Evolutionary conservation across 257 asterid species (phyloP), one percentile per base, ranked within the genome.

Genomic region (Nicotiana paniculata): DNA sequence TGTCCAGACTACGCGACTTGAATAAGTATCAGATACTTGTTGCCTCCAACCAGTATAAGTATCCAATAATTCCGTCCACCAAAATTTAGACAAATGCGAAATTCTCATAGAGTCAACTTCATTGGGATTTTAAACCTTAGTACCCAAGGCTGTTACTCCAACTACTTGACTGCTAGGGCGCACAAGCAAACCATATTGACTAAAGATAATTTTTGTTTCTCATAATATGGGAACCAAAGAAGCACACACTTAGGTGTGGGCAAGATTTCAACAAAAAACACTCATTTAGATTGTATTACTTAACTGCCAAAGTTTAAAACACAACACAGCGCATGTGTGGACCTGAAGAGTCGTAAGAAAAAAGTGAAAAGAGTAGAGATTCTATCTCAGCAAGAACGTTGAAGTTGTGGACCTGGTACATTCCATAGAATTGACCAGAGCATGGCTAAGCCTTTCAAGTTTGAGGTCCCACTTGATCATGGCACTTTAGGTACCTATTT

Each of bases 301-400:
- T 32, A 43, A 16, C 48, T 35, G 17, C 39, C 77, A 9, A 77
- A 77, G 30, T 4, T 77, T 55, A 58, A 21, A 28, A 61, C 24
- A 57, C 54, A 77, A 30, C 10, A 26, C n/a, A 9, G 30, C 46
- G 21, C 65, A 18, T 33, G n/a, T 57, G 69, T 55, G 67, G 67
- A 39, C 24, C 24, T 58, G 32, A 7, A 18, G 48, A 35, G 51
- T 61, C 67, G 15, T 32, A 37, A 46, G 33, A 61, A 32, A 77
- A 57, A 77, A 37, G 65, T 77, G 54, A 69, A 77, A 77, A 77
- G 81, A 35, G 51, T 77, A 77, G 68, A 77, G 68, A 53, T 77
- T 77, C 78, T 70, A 21, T 43, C 2, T n/a, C 10, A 69, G 54
- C 77, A 57, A 43, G n/a, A 68, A 68, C n/a, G 21, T 35, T 68